A percentile compares a stretch with the other conserved stretches of the same genome.
Evolutionary conservation across 441 rosid genomes (phyloP).

Genomic region (Erodium texanum): DNA sequence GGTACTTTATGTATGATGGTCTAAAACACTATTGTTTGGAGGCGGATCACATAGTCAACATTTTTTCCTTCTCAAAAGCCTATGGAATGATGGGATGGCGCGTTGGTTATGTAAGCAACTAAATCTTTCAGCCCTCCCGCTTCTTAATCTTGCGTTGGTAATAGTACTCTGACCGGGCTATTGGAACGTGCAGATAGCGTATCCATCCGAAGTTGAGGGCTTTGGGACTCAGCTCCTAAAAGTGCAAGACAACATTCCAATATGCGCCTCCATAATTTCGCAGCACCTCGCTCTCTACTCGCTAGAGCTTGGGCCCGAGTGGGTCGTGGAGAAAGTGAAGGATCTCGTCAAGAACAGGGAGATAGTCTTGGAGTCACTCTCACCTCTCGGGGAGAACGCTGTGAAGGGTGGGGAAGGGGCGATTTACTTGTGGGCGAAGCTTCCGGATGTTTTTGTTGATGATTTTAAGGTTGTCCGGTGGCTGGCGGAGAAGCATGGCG

Average conservation of each 20-base stretch:
- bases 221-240: slow-evolving; percentile 63
- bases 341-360: slow-evolving; percentile 73
- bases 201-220: slow-evolving; percentile 69
- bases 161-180: background rate
- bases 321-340: slow-evolving; percentile 64
- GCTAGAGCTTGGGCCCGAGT: slow-evolving; percentile 62
- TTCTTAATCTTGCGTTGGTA: too few species aligned
- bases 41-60: slow-evolving; percentile 83
- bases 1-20: slow-evolving; percentile 97
- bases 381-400: slow-evolving; percentile 66
- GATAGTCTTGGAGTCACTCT: slow-evolving; percentile 59
- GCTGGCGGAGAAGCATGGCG: slow-evolving; percentile 78
- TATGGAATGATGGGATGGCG: slow-evolving; percentile 99
- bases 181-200: slow-evolving; percentile 60
- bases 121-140: background rate
- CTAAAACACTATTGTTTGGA: slow-evolving; percentile 75
- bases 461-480: slow-evolving; percentile 65
- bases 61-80: slow-evolving; percentile 96
- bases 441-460: slow-evolving; percentile 45
- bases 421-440: slow-evolving; percentile 88
- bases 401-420: slow-evolving; percentile 97
- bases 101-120: slow-evolving; percentile 83
- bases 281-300: slow-evolving; percentile 80
- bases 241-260: slow-evolving; percentile 94
- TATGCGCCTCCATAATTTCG: slow-evolving; percentile 75